These are phyloP conservation scores for Cladophialophora carrionii DNA, from an alignment of 2,329 filamentous ascomycete genomes.

Conservation along the genomic window DNA sequence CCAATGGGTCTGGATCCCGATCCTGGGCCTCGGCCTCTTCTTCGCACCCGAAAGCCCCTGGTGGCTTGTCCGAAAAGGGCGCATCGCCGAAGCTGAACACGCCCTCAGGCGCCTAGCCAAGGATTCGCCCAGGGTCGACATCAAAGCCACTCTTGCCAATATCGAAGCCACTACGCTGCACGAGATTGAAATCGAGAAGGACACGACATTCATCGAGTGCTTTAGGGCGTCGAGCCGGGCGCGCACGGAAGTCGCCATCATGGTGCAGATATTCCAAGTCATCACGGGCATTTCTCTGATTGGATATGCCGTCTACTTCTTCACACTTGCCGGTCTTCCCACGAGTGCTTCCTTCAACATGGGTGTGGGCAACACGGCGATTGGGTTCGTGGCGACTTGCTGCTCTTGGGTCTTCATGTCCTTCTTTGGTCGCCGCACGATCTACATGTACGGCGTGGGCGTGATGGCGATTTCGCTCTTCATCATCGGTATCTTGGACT, in stretches of 20 bases:
- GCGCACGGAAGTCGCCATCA: constrained; percentile 72
- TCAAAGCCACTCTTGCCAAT: constrained; percentile 42
- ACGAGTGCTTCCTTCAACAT: constrained; percentile 44
- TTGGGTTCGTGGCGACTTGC: constrained; percentile 53
- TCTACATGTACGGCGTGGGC: constrained; percentile 59
- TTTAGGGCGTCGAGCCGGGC: constrained; percentile 80
- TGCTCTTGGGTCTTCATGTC: constrained; percentile 67
- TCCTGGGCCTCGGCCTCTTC: constrained; percentile 49
- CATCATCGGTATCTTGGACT: constrained; percentile 41
- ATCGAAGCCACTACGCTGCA: constrained; percentile 46
- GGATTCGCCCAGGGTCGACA: constrained; percentile 40
- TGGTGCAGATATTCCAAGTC: constrained; percentile 67
- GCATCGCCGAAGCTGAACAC: constrained; percentile 46
- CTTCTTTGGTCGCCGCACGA: constrained; percentile 43
- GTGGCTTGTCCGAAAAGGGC: constrained; percentile 46
- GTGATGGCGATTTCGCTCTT: constrained; percentile 48
- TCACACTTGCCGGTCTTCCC: constrained; percentile 46
- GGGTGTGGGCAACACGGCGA: constrained; percentile 55
- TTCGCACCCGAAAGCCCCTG: constrained; percentile 48
- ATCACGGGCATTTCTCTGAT: constrained; percentile 43
- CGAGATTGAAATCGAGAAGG: constrained; percentile 53
- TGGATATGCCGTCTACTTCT: constrained; percentile 65
- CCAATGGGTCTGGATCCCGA: constrained; percentile 57
- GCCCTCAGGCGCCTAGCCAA: constrained; percentile 49
- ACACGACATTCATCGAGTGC: constrained; percentile 71